Conservation (phyloP, 257 asterid genomes). For the Jacaranda copaia region DNA sequence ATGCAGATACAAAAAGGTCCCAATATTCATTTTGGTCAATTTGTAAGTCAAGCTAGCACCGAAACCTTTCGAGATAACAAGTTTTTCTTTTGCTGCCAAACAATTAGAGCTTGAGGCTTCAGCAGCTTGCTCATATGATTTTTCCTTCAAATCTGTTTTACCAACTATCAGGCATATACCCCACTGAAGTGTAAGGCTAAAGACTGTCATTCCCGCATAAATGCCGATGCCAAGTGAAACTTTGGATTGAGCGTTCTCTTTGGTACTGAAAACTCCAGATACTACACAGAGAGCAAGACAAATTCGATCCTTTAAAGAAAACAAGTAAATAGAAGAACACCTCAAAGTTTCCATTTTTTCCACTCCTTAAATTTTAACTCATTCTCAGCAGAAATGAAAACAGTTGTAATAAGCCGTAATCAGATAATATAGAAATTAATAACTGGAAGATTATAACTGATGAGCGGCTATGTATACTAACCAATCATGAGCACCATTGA, state of each 20-base stretch:
- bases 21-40: neutral
- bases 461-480: slow-evolving; percentile 27
- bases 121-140: slow-evolving; percentile 3
- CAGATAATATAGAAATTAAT: too few relatives aligned
- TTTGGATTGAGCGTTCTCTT: slow-evolving; percentile 48
- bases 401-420: too few relatives aligned
- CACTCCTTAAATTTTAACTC: too few relatives aligned
- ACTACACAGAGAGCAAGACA: slow-evolving; percentile 30
- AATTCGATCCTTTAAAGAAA: neutral
- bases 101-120: slow-evolving; percentile 27
- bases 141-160: slow-evolving; percentile 37
- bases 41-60: neutral
- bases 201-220: slow-evolving; percentile 55
- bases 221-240: slow-evolving; percentile 58
- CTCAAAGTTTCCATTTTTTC: too few relatives aligned
- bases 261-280: slow-evolving; percentile 50
- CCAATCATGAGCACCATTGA: slow-evolving; percentile 60
- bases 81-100: slow-evolving; percentile 33
- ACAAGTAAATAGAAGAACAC: too few relatives aligned
- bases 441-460: too few relatives aligned
- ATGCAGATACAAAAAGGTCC: too few relatives aligned
- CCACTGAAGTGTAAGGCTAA: slow-evolving; percentile 62
- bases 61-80: slow-evolving; percentile 37
- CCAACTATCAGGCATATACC: slow-evolving; percentile 52
- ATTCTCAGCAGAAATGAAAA: too few relatives aligned